Evolutionary conservation across 306 rosid species (phyloP).

Genomic region (Trifolium fragiferum): DNA sequence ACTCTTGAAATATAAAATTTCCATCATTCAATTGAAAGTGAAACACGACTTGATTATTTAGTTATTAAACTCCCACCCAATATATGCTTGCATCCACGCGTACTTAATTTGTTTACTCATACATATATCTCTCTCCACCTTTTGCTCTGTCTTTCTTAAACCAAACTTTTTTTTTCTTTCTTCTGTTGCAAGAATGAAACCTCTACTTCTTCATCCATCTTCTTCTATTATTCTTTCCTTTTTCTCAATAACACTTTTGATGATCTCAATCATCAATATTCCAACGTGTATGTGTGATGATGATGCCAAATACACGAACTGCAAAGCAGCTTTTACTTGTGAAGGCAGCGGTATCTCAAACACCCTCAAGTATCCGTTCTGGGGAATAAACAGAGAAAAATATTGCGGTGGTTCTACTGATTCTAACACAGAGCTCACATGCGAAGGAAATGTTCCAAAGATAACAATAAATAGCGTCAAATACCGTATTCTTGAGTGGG

Average conservation of each 20-base stretch:
- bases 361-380: conserved; percentile 45
- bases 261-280: conserved; percentile 31
- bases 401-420: conserved; percentile 24
- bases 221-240: not conserved
- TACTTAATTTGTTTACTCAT: not conserved
- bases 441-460: not conserved
- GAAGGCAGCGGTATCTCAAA: not conserved
- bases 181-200: conserved; percentile 35
- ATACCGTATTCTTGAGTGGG: conserved; percentile 38
- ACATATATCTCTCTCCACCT: not conserved
- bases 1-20: not conserved
- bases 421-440: not conserved
- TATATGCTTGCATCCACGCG: not conserved
- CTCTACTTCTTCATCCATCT: not conserved
- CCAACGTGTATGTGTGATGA: not conserved
- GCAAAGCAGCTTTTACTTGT: conserved; percentile 30
- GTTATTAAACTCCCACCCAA: conserved; percentile 1
- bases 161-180: not conserved
- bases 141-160: not conserved
- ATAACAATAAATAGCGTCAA: not conserved
- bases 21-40: not conserved
- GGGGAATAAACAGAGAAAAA: conserved; percentile 15
- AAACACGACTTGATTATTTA: conserved; percentile 2
- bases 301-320: not conserved
- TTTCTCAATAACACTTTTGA: not conserved